phyloP scores from a whole-genome alignment of 345 rosid genomes.

The Reutealis trisperma region DNA sequence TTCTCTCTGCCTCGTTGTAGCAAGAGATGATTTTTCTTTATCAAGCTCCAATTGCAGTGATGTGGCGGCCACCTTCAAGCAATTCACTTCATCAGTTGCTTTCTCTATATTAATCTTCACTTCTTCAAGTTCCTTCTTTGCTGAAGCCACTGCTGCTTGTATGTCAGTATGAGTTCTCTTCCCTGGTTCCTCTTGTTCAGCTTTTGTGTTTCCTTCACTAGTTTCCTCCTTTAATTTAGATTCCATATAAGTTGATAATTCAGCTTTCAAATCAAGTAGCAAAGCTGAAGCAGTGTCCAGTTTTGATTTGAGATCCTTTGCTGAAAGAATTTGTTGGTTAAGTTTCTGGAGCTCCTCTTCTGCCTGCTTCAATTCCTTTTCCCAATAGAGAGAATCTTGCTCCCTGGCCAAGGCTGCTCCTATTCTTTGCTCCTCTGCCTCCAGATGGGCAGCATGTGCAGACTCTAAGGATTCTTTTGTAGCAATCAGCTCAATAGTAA shows the following conservation, averaged over 20 bases:
- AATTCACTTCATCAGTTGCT: constrained; percentile 66
- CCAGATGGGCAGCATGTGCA: constrained; percentile 89
- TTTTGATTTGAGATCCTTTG: constrained; percentile 73
- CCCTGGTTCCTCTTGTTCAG: constrained; percentile 33
- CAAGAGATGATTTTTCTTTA: constrained; percentile 59
- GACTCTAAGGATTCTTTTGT: constrained; percentile 78
- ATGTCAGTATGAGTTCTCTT: constrained; percentile 48
- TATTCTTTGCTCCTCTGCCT: constrained; percentile 86
- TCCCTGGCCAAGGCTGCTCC: constrained; percentile 83
- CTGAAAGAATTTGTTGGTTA: constrained; percentile 61
- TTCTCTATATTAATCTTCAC: constrained; percentile 77
- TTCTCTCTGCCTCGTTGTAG: constrained; percentile 69
- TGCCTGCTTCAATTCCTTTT: constrained; percentile 78
- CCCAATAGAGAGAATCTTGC: constrained; percentile 80
- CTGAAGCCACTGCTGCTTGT: constrained; percentile 65
- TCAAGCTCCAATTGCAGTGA: constrained; percentile 71
- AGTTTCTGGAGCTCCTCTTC: constrained; percentile 82
- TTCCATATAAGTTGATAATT: constrained; percentile 73
- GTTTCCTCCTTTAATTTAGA: constrained; percentile 50
- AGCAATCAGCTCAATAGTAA: constrained; percentile 81
- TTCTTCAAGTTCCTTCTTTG: constrained; percentile 80
- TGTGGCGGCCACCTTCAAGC: constrained; percentile 64
- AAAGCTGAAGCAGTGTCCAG: constrained; percentile 65
- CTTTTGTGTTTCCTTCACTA: constrained; percentile 26
- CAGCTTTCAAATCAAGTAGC: constrained; percentile 76